Evolutionary conservation across 495 filamentous ascomycete species (phyloP).

Genomic region (Pseudoneurospora amorphoporcata): DNA sequence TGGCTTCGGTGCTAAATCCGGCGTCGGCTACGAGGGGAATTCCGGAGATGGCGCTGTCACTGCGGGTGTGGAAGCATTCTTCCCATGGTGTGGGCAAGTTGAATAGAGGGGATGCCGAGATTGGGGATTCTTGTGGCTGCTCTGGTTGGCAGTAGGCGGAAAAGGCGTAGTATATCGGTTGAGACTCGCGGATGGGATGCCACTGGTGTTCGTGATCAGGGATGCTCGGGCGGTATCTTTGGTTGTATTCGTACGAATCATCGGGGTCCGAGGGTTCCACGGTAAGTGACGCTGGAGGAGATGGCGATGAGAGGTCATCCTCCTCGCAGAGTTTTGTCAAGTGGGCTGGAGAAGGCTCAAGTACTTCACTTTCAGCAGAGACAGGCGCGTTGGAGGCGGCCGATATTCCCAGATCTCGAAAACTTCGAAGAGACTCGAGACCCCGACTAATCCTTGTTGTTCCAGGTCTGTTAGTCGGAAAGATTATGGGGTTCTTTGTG

Average conservation of each 20-base stretch:
- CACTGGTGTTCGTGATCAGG: background rate
- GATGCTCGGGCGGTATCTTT: background rate
- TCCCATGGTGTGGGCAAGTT: background rate
- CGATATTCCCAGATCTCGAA: background rate
- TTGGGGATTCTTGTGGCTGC: background rate
- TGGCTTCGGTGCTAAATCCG: background rate
- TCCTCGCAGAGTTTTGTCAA: background rate
- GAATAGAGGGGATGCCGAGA: background rate
- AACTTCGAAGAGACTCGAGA: background rate
- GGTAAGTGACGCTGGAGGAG: background rate
- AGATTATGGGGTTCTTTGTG: background rate
- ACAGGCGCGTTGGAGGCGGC: background rate
- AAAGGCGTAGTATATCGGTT: background rate
- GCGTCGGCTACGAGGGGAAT: background rate
- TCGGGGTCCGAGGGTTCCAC: background rate
- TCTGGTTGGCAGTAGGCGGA: background rate
- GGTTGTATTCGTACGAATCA: background rate
- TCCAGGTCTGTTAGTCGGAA: background rate
- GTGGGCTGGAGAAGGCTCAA: background rate
- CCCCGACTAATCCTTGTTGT: background rate
- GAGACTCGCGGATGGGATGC: background rate
- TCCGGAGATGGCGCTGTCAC: background rate
- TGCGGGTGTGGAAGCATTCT: background rate
- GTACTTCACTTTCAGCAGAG: background rate
- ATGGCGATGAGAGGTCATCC: background rate